These are phyloP conservation scores for Aspergillus wentii DNA, from an alignment of 495 filamentous ascomycete genomes.

Conservation along the genomic window DNA sequence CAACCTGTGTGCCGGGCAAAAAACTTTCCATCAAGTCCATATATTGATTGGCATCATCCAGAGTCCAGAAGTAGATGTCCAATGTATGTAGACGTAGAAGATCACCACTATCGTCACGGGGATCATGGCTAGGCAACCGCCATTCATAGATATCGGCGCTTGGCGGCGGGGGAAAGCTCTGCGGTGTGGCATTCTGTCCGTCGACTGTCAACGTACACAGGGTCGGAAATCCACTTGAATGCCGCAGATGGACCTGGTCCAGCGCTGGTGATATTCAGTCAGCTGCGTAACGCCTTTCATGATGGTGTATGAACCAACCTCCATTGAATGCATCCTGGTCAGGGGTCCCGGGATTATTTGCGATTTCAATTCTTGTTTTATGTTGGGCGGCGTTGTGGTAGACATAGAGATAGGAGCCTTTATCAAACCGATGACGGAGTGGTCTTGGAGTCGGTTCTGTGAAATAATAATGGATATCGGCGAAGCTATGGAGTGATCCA, in stretches of 20 bases:
- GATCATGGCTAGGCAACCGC: constrained; percentile 71
- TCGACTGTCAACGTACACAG: constrained; percentile 73
- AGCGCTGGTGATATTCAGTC: constrained; percentile 42
- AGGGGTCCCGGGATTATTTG: constrained; percentile 80
- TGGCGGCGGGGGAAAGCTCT: constrained; percentile 26
- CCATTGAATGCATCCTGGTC: constrained; percentile 88
- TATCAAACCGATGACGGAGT: constrained; percentile 81
- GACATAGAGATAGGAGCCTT: constrained; percentile 82
- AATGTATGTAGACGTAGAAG: constrained; percentile 74
- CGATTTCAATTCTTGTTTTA: constrained; percentile 73
- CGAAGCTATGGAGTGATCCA: constrained; percentile 55
- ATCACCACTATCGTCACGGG: constrained; percentile 62
- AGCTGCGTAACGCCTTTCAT: too few relatives aligned
- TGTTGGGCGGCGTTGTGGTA: constrained; percentile 68
- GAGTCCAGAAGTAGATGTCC: constrained; percentile 87
- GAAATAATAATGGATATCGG: constrained; percentile 88
- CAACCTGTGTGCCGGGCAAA: constrained; percentile 53
- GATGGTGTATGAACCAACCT: constrained; percentile 51
- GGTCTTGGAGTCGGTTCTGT: constrained; percentile 63
- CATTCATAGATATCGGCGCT: constrained; percentile 56
- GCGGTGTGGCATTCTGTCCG: constrained; percentile 26
- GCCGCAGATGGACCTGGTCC: constrained; percentile 57
- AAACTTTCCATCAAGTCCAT: constrained; percentile 59
- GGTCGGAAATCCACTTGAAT: constrained; percentile 75
- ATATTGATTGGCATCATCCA: constrained; percentile 69